phyloP scores from a whole-genome alignment of 2,329 filamentous ascomycete species.

The Diaporthe capsici region DNA sequence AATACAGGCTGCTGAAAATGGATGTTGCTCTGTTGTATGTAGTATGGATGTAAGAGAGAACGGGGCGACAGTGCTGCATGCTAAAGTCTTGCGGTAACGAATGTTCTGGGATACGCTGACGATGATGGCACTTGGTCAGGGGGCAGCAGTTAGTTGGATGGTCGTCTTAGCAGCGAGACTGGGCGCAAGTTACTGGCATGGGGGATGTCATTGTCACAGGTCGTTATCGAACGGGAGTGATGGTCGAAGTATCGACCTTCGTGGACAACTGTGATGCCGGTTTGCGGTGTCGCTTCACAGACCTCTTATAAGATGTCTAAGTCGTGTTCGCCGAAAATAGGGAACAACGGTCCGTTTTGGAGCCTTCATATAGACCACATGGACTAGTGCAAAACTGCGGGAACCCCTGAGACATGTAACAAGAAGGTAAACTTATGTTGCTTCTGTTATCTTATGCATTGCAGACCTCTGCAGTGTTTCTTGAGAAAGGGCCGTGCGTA shows the following conservation, averaged over 20 bases:
- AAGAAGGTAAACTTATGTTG: background rate
- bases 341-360: background rate
- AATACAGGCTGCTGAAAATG: too few relatives aligned
- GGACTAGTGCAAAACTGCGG: background rate
- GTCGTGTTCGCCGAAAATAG: too few relatives aligned
- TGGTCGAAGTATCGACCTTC: too few relatives aligned
- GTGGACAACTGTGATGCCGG: background rate
- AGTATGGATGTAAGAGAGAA: background rate
- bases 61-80: background rate
- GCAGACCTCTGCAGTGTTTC: background rate
- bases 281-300: background rate
- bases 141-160: background rate
- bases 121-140: too few relatives aligned
- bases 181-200: background rate
- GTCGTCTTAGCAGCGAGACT: background rate
- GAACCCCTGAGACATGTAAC: too few relatives aligned
- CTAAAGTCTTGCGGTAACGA: background rate
- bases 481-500: background rate
- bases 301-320: background rate
- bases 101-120: background rate
- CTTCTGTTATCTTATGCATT: background rate
- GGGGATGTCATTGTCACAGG: background rate
- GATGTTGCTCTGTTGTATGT: too few relatives aligned
- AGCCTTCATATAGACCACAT: background rate
- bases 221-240: too few relatives aligned